These are phyloP conservation scores for Pseudocercospora vitis DNA, from an alignment of 2,329 filamentous ascomycete genomes.

Conservation along the genomic window DNA sequence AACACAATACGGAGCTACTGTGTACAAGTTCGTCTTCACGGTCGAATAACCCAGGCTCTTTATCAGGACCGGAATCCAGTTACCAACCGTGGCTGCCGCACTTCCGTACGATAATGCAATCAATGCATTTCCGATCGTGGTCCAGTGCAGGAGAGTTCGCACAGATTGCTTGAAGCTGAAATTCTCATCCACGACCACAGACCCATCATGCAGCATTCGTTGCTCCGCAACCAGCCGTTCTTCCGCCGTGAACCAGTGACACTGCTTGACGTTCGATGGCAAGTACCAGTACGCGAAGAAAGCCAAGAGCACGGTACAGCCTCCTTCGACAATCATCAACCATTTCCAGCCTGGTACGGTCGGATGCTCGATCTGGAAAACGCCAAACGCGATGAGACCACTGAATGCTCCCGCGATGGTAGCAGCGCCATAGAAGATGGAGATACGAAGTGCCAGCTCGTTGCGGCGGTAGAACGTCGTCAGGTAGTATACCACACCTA, in stretches of 20 bases:
- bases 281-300: constrained; percentile 5
- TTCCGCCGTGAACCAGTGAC: neutral
- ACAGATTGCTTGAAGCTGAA: constrained; percentile 2
- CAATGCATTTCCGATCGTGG: constrained; percentile 1
- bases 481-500: constrained; percentile 2
- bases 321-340: constrained; percentile 1
- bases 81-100: neutral
- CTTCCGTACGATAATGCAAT: constrained; percentile 1
- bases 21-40: neutral
- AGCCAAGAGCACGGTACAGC: neutral
- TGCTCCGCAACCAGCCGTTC: neutral
- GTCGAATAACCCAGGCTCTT: constrained; percentile 1
- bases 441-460: neutral
- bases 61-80: constrained; percentile 1
- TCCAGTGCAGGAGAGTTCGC: neutral
- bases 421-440: neutral
- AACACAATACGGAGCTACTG: constrained; percentile 6
- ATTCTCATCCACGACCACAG: neutral
- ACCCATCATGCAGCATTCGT: constrained; percentile 4
- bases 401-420: constrained; percentile 3
- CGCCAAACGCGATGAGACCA: neutral
- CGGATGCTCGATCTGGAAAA: constrained; percentile 2
- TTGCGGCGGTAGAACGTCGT: constrained; percentile 1
- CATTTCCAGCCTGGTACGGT: constrained; percentile 3
- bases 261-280: constrained; percentile 2